Evolutionary conservation across 108 stramenopile species (phyloP), one percentile per base, ranked within the genome.

Genomic region (Stephanodiscus minutulus): DNA sequence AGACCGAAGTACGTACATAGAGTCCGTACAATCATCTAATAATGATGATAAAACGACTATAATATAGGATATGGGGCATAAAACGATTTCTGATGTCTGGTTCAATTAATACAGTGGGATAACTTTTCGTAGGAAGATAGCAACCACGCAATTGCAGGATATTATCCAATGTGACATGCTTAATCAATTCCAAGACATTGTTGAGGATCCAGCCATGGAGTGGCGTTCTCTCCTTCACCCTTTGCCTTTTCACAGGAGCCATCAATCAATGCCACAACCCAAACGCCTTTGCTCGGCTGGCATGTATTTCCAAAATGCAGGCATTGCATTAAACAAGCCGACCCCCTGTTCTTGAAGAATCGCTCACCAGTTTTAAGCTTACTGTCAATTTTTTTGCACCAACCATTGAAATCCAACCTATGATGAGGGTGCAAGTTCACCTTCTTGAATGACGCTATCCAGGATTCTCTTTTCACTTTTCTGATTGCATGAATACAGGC

Each of bases 301-400:
- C 54, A 67, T 27, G 10, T 5, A 0, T 46, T 67, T 53, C 66
- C 66, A 67, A 25, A 54, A 36, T 24, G 66, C 66, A 54, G 66
- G 66, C 50, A 54, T 67, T 7, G 66, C 66, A 46, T 67, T 50
- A 5, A 5, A 67, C n/a, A 67, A 41, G 25, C 66, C 50, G 0
- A 22, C 29, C 29, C 50, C 29, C 50, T 28, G n/a, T 53, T 67
- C 22, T 37, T 54, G 66, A 67, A 67, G 50, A 67, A 67, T 10
- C n/a, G 66, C 21, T 67, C 66, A 7, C 28, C 66, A 4, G 7
- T 37, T 37, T 54, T 67, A 11, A 67, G 36, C 22, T 24, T 52
- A 8, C 29, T 31, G 7, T 56, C 55, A 29, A 56, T 56, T 29
- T 29, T 56, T 1, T 56, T 27, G 29, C 25, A 29, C 55, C 55